Base-by-base conservation (phyloP, 192 early-diverging fungal species). In the Backusella mclennaniae region DNA sequence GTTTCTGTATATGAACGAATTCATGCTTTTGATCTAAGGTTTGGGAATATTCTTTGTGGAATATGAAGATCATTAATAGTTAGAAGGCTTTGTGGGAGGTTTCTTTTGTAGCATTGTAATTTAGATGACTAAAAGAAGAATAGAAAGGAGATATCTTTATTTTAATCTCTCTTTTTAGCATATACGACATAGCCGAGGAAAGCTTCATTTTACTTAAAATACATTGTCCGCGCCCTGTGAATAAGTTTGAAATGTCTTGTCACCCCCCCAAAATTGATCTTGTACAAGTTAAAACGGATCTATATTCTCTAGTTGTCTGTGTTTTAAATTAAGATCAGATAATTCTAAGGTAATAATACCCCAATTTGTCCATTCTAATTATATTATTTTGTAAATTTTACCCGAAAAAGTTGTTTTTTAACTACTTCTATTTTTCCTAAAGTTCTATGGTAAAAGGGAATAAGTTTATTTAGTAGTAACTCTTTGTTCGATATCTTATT, bases 381-480 rank as follows among this genome's bases (percentile, higher is more conserved):
- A 12, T 63, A 63, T 63, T 63, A 63, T 63, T 63, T 63, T 63
- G 56, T 63, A 63, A 29, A 63, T 12, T 63, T 63, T 63, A 63
- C 56, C 56, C 56, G 56, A 63, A 63, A 63, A 14, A 29, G 56
- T 29, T 29, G 9, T 63, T 29, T 26, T 53, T 63, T 29, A 29
- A 12, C 26, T 63, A 11, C n/a, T 23, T 59, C 6, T 4, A 11
- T 23, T 59, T 59, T 63, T 63, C 56, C 23, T 29, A 14, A 29
- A 4, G 26, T 63, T 63, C 56, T 29, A 63, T 63, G 26, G 21
- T 63, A 23, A 63, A 29, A 26, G 9, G 1, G 9, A 63, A 26
- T 26, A 4, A 26, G 23, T 69, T 69, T 67, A 19, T 67, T 67
- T 67, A 38, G 31, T 35, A 17, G 35, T 17, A 9, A 68, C 35